Evolutionary conservation across 202 grass and related monocot species (phyloP).

Genomic region (Digitaria exilis): DNA sequence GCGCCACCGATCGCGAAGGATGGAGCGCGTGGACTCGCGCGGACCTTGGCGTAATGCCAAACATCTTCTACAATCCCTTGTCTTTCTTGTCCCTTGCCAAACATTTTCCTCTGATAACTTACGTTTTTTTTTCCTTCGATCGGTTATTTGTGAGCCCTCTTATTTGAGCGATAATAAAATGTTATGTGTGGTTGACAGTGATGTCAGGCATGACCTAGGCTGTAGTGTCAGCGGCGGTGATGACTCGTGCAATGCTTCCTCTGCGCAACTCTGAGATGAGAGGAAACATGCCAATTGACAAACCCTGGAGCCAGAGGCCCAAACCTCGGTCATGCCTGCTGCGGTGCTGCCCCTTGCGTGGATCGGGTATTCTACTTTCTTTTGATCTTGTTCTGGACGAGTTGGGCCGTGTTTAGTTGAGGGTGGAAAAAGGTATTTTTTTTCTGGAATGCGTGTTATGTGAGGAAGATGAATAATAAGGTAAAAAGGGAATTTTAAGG

Average conservation of each 20-base stretch:
- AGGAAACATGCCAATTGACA: background rate
- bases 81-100: too few relatives aligned
- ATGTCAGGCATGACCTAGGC: constrained; percentile 13
- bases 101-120: background rate
- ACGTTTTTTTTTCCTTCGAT: too few relatives aligned
- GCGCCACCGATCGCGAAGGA: background rate
- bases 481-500: too few relatives aligned
- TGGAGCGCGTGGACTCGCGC: background rate
- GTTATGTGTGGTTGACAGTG: background rate
- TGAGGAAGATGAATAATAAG: too few relatives aligned
- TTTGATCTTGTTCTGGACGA: background rate
- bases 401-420: too few relatives aligned
- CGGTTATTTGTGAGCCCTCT: too few relatives aligned
- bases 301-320: background rate
- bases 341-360: too few relatives aligned
- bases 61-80: too few relatives aligned
- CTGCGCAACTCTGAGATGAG: background rate
- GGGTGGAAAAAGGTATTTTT: too few relatives aligned
- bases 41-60: background rate
- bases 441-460: too few relatives aligned
- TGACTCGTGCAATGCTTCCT: background rate
- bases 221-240: constrained; percentile 14
- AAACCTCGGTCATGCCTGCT: background rate
- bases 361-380: too few relatives aligned
- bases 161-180: background rate